Conservation (phyloP, 192 early-diverging fungal species). For the Podila verticillata region DNA sequence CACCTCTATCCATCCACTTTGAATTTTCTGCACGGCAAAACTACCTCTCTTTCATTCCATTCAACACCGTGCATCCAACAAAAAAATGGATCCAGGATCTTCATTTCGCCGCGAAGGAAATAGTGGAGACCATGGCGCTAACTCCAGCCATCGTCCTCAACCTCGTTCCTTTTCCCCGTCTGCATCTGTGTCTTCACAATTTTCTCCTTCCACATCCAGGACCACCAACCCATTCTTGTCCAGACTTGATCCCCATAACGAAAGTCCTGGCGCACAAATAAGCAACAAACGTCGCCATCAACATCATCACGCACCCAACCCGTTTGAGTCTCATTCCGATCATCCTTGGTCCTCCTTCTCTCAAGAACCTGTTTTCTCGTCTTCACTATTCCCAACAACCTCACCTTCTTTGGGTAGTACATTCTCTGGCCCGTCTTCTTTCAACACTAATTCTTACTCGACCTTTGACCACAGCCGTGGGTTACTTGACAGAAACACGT, state of each 20-base stretch:
- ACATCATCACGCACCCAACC: background rate
- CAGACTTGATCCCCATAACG: background rate
- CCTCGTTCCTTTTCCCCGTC: background rate
- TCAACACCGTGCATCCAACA: too few relatives aligned
- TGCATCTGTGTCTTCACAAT: background rate
- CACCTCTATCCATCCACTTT: too few relatives aligned
- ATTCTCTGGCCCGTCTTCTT: background rate
- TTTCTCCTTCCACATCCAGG: background rate
- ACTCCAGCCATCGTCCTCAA: background rate
- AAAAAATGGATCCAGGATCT: background rate
- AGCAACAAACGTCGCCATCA: background rate
- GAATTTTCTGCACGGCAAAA: too few relatives aligned
- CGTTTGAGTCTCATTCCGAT: background rate
- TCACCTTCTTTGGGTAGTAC: background rate
- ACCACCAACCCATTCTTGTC: background rate
- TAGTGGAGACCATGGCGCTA: background rate
- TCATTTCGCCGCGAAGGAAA: background rate
- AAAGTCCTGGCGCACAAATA: background rate
- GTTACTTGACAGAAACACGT: background rate
- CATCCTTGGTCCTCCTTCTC: background rate
- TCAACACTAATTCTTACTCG: background rate
- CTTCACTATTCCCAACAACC: background rate
- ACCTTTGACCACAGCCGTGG: background rate
- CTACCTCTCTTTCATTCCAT: too few relatives aligned
- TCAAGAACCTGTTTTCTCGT: constrained; percentile 6